Conservation (phyloP, 768 basidiomycete genomes). For the Rhodotorula kratochvilovae region DNA sequence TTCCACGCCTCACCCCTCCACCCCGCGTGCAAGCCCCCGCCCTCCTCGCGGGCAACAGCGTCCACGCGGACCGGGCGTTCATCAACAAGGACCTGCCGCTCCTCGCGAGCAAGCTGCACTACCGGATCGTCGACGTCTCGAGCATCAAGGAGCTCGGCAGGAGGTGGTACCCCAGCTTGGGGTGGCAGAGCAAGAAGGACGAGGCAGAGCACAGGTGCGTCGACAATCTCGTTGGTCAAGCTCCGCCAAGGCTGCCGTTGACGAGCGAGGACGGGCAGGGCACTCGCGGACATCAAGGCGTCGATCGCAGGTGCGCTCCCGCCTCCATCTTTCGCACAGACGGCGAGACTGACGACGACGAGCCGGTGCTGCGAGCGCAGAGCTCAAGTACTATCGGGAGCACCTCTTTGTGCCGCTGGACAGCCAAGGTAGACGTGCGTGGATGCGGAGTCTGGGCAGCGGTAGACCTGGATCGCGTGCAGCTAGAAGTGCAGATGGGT, state of each 20-base stretch:
- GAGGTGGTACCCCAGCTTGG: slow-evolving; percentile 46
- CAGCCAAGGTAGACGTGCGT: not conserved
- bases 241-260: too few relatives aligned
- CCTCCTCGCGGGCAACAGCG: slow-evolving; percentile 29
- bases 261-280: too few relatives aligned
- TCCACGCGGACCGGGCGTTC: slow-evolving; percentile 39
- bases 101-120: slow-evolving; percentile 47
- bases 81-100: slow-evolving; percentile 45
- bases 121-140: slow-evolving; percentile 47
- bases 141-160: slow-evolving; percentile 45
- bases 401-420: slow-evolving; percentile 28
- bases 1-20: not conserved
- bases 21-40: slow-evolving; percentile 38
- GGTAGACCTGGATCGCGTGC: too few relatives aligned
- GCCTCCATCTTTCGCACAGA: not conserved
- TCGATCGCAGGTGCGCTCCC: slow-evolving; percentile 25
- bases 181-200: slow-evolving; percentile 20
- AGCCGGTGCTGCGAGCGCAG: too few relatives aligned
- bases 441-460: too few relatives aligned
- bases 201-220: slow-evolving; percentile 35
- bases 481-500: too few relatives aligned
- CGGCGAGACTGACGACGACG: not conserved
- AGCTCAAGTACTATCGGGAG: slow-evolving; percentile 28
- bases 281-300: slow-evolving; percentile 33
- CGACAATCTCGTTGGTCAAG: too few relatives aligned